phyloP scores from a whole-genome alignment of 306 rosid species.

The Prunus salicina region DNA sequence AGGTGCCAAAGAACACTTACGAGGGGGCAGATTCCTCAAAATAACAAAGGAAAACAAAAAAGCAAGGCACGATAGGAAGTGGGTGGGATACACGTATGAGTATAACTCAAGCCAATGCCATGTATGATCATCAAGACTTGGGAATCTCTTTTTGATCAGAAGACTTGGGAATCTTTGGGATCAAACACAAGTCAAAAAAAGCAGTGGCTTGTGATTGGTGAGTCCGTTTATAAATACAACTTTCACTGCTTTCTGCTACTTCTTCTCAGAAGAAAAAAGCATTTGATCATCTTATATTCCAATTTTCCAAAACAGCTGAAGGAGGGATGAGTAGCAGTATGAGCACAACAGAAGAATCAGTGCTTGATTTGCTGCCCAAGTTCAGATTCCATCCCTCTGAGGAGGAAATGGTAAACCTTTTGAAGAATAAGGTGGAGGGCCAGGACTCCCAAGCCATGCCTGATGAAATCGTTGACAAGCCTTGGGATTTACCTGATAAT shows the following conservation, averaged over 20 bases:
- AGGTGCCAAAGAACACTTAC: too few species aligned
- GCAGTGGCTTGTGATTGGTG: neutral
- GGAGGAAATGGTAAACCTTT: neutral
- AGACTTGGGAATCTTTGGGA: too few species aligned
- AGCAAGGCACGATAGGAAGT: too few species aligned
- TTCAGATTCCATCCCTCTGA: neutral
- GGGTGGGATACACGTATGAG: too few species aligned
- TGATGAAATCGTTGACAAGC: slow-evolving; percentile 10
- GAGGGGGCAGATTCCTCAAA: too few species aligned
- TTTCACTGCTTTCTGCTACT: neutral
- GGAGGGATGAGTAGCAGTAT: neutral
- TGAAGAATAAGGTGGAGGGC: slow-evolving; percentile 33
- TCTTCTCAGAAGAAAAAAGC: neutral
- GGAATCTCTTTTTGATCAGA: neutral
- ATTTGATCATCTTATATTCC: neutral
- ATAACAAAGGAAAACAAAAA: too few species aligned
- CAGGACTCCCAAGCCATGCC: slow-evolving; percentile 12
- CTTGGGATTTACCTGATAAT: slow-evolving; percentile 50
- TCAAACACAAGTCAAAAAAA: too few species aligned
- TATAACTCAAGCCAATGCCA: too few species aligned
- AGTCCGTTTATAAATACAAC: neutral
- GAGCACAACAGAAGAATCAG: neutral
- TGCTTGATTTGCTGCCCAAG: neutral
- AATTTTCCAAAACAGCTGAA: neutral
- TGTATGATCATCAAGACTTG: neutral